Conservation (phyloP, 805 yeast species). For the Isabelozyma heimii region DNA sequence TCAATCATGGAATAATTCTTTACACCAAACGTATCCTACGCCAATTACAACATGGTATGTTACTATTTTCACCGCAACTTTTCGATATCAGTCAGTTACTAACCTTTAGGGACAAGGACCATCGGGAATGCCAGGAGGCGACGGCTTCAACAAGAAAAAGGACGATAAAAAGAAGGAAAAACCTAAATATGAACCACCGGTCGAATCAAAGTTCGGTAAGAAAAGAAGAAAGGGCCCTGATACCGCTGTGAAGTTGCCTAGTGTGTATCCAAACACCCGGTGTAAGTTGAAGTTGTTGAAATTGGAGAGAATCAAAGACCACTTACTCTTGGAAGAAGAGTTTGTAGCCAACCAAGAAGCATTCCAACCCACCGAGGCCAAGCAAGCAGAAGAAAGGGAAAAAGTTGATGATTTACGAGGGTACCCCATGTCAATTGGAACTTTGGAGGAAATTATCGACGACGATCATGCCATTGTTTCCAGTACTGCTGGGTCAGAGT, state of each 20-base stretch:
- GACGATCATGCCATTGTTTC: slow-evolving; percentile 99
- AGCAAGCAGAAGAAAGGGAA: slow-evolving; percentile 93
- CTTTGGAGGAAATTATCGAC: slow-evolving; percentile 94
- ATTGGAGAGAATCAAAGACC: slow-evolving; percentile 96
- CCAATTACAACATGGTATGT: background rate
- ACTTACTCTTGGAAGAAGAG: slow-evolving; percentile 89
- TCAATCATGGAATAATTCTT: too few relatives aligned
- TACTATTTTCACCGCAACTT: background rate
- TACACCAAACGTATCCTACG: too few relatives aligned
- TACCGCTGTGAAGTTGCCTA: slow-evolving; percentile 79
- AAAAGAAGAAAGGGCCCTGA: slow-evolving; percentile 93
- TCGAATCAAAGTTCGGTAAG: slow-evolving; percentile 88
- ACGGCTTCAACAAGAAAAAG: slow-evolving; percentile 47
- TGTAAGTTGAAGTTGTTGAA: slow-evolving; percentile 88
- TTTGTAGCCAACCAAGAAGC: slow-evolving; percentile 93
- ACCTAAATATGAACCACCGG: slow-evolving; percentile 98
- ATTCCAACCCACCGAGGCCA: slow-evolving; percentile 93
- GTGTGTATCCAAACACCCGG: slow-evolving; percentile 87
- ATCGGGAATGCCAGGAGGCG: slow-evolving; percentile 53
- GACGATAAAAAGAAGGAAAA: slow-evolving; percentile 72
- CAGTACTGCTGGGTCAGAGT: slow-evolving; percentile 93
- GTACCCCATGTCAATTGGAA: slow-evolving; percentile 93
- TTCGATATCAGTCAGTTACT: background rate
- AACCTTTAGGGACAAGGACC: slow-evolving; percentile 49
- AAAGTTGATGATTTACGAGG: slow-evolving; percentile 96